Evolutionary conservation across 2,329 filamentous ascomycete species (phyloP), one percentile per base, ranked within the genome.

Genomic region (Cercospora sojina): DNA sequence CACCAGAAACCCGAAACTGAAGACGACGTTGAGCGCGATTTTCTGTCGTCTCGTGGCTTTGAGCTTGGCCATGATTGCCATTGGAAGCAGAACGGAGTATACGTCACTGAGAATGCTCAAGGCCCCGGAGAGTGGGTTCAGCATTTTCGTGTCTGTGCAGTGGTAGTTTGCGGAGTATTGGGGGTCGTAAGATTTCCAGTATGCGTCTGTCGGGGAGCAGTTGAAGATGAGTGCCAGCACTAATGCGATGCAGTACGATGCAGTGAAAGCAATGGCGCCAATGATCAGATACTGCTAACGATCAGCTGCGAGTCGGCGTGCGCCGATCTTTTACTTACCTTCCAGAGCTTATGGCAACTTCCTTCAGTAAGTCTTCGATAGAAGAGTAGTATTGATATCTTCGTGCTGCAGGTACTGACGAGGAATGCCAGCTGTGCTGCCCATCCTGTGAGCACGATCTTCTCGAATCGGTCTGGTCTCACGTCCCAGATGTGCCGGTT

Each of bases 341-440:
- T 61, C 67, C 67, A 68, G 25, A 49, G 25, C 8, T 66, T 61
- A 57, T 51, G 63, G 51, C 63, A 68, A 13, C 57, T 66, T 23
- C 47, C 57, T 41, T 68, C 60, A n/a, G 67, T 64, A 9, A 73
- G 64, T 6, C 73, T 67, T 31, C 71, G 67, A 47, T 74, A 73
- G 65, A 73, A 75, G 4, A 74, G 62, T 6, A 75, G 67, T n/a
- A 75, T 66, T 9, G 72, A 73, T 60, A 68, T 68, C 58, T 73
- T 73, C 2, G 68, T 70, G 59, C 64, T 67, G 29, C 55, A 64
- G 3, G 68, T 71, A 12, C 68, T 64, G 27, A 71, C 51, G 12
- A 73, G 55, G 38, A 73, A 74, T 1, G 65, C 49, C 9, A 73
- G 25, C 53, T 73, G 66, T 2, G 65, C 43, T 8, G 68, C 49